Conservation (phyloP, 148 eudicot genomes). For the Silene uniflora region DNA sequence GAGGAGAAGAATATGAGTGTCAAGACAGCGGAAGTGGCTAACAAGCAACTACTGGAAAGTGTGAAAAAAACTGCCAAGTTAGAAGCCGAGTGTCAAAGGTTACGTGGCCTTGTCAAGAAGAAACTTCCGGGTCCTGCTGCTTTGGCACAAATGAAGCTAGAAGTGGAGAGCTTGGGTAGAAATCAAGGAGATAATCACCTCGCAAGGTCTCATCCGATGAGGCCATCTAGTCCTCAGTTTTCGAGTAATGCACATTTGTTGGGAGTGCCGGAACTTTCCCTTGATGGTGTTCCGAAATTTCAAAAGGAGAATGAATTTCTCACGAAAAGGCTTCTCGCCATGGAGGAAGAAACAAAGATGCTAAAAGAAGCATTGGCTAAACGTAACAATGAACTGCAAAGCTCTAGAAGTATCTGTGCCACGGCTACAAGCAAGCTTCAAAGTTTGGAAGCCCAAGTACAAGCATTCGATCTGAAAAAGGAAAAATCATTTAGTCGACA, state of each 20-base stretch:
- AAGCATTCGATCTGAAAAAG: slow-evolving; percentile 37
- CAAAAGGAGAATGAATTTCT: slow-evolving; percentile 77
- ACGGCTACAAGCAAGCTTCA: slow-evolving; percentile 81
- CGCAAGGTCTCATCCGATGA: slow-evolving; percentile 43
- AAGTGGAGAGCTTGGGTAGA: slow-evolving; percentile 82
- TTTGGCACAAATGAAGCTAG: slow-evolving; percentile 91
- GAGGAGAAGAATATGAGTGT: slow-evolving; percentile 96
- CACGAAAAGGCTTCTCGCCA: slow-evolving; percentile 66
- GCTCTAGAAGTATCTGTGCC: slow-evolving; percentile 71
- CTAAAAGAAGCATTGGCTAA: slow-evolving; percentile 86
- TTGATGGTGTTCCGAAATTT: slow-evolving; percentile 55
- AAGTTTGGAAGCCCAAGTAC: slow-evolving; percentile 64
- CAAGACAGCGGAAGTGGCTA: slow-evolving; percentile 83
- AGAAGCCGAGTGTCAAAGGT: slow-evolving; percentile 93
- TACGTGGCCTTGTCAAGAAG: slow-evolving; percentile 91
- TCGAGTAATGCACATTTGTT: slow-evolving; percentile 37
- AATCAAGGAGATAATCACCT: slow-evolving; percentile 9
- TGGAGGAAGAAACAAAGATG: slow-evolving; percentile 98
- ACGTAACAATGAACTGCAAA: slow-evolving; percentile 80
- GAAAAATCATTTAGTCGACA: slow-evolving; percentile 1
- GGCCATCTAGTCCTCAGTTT: slow-evolving; percentile 62
- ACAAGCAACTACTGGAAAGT: slow-evolving; percentile 85
- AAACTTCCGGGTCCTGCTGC: slow-evolving; percentile 98
- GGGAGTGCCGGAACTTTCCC: slow-evolving; percentile 52
- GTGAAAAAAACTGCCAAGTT: slow-evolving; percentile 84